Conservation (phyloP, 2,329 filamentous ascomycete species). For the Eurotiales sp. region DNA sequence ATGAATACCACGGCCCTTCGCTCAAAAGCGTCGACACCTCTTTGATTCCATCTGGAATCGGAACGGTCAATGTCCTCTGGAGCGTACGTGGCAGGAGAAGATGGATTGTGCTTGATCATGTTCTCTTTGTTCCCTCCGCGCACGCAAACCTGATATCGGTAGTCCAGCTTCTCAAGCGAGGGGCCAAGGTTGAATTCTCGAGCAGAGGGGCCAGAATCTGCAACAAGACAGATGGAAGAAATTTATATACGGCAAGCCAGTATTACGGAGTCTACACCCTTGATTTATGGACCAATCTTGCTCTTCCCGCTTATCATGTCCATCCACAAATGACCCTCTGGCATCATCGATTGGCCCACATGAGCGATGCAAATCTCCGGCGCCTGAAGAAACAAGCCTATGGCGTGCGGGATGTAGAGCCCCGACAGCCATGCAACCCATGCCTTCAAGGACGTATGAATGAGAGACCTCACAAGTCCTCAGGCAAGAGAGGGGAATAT, state of each 20-base stretch:
- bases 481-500: neutral
- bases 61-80: constrained; percentile 1
- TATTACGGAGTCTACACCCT: neutral
- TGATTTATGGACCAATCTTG: neutral
- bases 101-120: neutral
- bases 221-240: neutral
- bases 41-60: neutral
- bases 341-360: neutral
- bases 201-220: neutral
- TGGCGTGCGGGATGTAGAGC: neutral
- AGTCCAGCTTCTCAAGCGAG: neutral
- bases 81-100: neutral
- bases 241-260: neutral
- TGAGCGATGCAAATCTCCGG: neutral
- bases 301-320: neutral
- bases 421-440: neutral
- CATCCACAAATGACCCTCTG: neutral
- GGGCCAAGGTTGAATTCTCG: neutral
- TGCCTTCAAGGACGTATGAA: neutral
- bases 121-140: neutral
- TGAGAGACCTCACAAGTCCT: neutral
- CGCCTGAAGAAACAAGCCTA: neutral
- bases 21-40: neutral
- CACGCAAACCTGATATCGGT: neutral
- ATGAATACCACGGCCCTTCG: neutral